Base-by-base conservation (phyloP, 2,329 filamentous ascomycete species). In the Neospermospora avenae region DNA sequence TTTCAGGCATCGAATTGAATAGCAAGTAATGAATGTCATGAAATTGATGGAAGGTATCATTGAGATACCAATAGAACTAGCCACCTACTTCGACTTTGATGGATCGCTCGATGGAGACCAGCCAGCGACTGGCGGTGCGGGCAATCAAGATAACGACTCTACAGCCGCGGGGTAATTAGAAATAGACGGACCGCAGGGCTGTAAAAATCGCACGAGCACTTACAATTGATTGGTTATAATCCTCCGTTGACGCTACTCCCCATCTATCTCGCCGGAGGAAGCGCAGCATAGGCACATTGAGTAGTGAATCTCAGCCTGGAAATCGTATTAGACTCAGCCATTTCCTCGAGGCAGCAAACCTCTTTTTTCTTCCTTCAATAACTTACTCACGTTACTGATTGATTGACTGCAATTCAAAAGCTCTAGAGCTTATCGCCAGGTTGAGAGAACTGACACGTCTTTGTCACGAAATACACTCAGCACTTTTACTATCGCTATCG, bases 311-410 rank as follows among this genome's bases (percentile, higher is more conserved):
- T 28, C 6, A 31, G 11, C 28, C 28, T 31, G 28, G 28, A 31
- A 25, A 28, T n/a, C 20, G 49, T 51, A 51, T 51, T 51, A 54
- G 54, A 54, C 6, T 13, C 20, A 20, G 24, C 48, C 24, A 31
- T 42, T 60, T 52, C 60, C 56, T 57, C 57, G 53, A 60, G 60
- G 57, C 57, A 59, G 28, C 57, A 46, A 56, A 22, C n/a, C 42
- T 35, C 24, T 45, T 49, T 31, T 34, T 18, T 16, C 11, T 28
- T 37, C 48, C 18, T 35, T 51, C 3, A 18, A n/a, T 42, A 5
- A 22, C 3, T 18, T 42, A 6, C 16, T n/a, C 16, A 16, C 16
- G 7, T n/a, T 34, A 35, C 31, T 31, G 5, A 20, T 28, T 22
- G n/a, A 51, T 31, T 35, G 25, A 51, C 46, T 51, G 46, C n/a